Percentiles rank a stretch among this genome's conserved stretches.
Conservation (phyloP, 2,329 filamentous ascomycete species). For the Alternaria arborescens region DNA sequence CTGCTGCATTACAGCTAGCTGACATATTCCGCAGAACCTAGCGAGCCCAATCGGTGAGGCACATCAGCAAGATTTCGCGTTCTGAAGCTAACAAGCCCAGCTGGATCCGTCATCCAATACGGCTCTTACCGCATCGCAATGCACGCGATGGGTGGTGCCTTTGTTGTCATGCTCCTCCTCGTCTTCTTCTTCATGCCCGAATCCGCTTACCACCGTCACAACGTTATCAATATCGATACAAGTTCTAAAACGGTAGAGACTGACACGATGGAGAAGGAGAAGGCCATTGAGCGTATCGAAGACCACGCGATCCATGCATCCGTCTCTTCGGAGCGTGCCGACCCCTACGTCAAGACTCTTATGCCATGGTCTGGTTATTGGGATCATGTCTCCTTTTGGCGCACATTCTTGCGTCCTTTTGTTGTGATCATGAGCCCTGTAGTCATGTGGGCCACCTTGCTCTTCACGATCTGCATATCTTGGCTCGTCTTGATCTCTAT, state of each 20-base stretch:
- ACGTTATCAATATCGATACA: slow-evolving; percentile 31
- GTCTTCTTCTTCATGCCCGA: slow-evolving; percentile 40
- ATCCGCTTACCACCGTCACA: slow-evolving; percentile 22
- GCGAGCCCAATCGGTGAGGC: slow-evolving; percentile 28
- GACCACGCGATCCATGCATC: not conserved
- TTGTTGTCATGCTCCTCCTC: slow-evolving; percentile 31
- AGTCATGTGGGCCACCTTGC: slow-evolving; percentile 35
- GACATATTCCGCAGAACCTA: slow-evolving; percentile 21
- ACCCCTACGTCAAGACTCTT: slow-evolving; percentile 20
- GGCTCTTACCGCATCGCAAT: slow-evolving; percentile 29
- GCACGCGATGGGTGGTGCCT: slow-evolving; percentile 35
- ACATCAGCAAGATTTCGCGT: not conserved
- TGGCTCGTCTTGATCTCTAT: slow-evolving; percentile 39
- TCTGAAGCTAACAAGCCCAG: not conserved
- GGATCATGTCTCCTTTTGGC: slow-evolving; percentile 32
- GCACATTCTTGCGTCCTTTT: slow-evolving; percentile 32
- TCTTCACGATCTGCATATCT: slow-evolving; percentile 39
- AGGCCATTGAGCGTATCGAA: slow-evolving; percentile 21
- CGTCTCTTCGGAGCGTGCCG: slow-evolving; percentile 9
- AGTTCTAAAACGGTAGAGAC: slow-evolving; percentile 19
- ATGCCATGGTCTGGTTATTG: slow-evolving; percentile 31
- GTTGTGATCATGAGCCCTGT: slow-evolving; percentile 27
- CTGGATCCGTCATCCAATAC: slow-evolving; percentile 34
- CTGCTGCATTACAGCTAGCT: not conserved
- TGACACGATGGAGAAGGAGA: slow-evolving; percentile 19